Evolutionary conservation across 441 rosid species (phyloP).

Genomic region (Populus tomentosa): DNA sequence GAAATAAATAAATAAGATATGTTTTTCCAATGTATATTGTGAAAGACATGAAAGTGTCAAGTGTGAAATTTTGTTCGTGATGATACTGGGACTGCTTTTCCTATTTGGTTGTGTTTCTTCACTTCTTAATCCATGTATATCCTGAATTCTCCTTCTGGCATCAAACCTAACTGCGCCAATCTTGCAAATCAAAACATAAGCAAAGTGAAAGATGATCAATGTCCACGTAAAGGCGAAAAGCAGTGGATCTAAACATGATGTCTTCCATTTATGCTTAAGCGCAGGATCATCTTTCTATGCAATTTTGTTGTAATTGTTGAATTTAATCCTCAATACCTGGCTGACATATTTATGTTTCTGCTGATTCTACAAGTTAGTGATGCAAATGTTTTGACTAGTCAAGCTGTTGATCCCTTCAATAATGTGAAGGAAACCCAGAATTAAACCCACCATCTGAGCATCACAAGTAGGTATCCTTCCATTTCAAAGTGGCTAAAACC

Average conservation of each 20-base stretch:
- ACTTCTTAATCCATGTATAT: neutral
- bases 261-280: neutral
- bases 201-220: neutral
- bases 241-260: no score
- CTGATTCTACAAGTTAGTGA: neutral
- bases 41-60: no score
- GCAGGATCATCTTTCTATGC: neutral
- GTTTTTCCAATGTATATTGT: no score
- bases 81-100: no score
- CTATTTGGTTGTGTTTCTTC: neutral
- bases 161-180: neutral
- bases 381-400: neutral
- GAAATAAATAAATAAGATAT: no score
- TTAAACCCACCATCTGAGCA: constrained; percentile 54
- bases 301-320: neutral
- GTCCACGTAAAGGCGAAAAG: no score
- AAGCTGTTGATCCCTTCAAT: constrained; percentile 2
- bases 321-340: neutral
- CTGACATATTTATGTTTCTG: neutral
- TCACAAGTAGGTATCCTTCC: constrained; percentile 72
- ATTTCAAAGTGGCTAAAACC: constrained; percentile 78
- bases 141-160: neutral
- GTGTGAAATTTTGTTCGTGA: no score
- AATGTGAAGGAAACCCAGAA: constrained; percentile 45
- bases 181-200: neutral